These are phyloP conservation scores for Pichia sp. DNA, from an alignment of 1,139 yeast genomes.

Conservation along the genomic window DNA sequence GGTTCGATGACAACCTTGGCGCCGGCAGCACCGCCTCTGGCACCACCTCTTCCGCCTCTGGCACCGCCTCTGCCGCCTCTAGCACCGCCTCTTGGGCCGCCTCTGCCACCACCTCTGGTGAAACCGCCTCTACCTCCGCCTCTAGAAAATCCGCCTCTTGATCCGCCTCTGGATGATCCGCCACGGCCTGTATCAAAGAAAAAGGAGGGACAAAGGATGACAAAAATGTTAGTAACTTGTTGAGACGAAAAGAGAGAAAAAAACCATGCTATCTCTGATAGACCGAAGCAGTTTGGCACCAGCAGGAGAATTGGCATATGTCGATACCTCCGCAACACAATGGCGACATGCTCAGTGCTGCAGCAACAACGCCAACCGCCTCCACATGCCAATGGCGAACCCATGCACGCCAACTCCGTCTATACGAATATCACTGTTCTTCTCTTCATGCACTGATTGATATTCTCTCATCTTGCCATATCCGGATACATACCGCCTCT, in stretches of 20 bases:
- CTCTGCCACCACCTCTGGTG: slow-evolving; percentile 52
- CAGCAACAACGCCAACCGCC: too few species aligned
- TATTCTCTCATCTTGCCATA: too few species aligned
- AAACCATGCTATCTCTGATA: neutral
- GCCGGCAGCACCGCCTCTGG: slow-evolving; percentile 75
- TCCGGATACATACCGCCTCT: slow-evolving; percentile 34
- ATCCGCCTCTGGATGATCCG: slow-evolving; percentile 55
- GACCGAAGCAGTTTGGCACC: too few species aligned
- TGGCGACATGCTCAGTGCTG: too few species aligned
- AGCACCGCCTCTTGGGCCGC: slow-evolving; percentile 61
- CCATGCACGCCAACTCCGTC: too few species aligned
- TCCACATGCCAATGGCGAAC: too few species aligned
- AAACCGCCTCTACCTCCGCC: slow-evolving; percentile 62
- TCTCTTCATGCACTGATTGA: too few species aligned
- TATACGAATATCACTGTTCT: too few species aligned
- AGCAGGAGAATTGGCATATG: too few species aligned
- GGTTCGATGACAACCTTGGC: slow-evolving; percentile 97
- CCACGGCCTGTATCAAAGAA: slow-evolving; percentile 34
- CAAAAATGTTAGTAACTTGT: slow-evolving; percentile 1
- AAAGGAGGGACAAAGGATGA: neutral
- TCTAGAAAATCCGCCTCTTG: slow-evolving; percentile 56
- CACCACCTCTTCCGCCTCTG: slow-evolving; percentile 57
- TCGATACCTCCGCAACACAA: too few species aligned
- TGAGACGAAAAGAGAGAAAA: neutral
- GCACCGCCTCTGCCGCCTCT: slow-evolving; percentile 66